Base-by-base conservation (phyloP, 441 rosid genomes). In the Dalechampia spathulata region DNA sequence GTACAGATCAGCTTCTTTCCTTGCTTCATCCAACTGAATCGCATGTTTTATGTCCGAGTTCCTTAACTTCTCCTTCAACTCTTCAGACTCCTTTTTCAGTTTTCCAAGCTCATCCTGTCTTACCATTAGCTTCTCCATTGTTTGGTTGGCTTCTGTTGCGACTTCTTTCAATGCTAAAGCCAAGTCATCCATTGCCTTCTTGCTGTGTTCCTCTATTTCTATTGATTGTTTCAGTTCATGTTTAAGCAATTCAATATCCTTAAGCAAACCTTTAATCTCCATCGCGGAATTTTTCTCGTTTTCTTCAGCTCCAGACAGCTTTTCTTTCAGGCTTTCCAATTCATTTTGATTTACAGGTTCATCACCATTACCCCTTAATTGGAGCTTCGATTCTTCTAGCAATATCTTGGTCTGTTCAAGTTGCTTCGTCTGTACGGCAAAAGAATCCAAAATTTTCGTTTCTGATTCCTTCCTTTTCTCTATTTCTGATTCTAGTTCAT, bases 131-230 rank as follows among this genome's bases (percentile, higher is more conserved):
- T 80, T 83, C 72, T 83, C 77, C 48, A 78, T 92, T 2, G 73
- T 57, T 55, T 76, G 74, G 44, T 60, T 66, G 13, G 72, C 69
- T 44, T 88, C 88, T 1, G 82, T 70, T 11, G 79, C 89, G 0
- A 92, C 98, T 72, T 92, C 98, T 62, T 73, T 78, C 48, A 92
- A 69, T 2, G 83, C 98, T 8, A 80, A 38, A 1, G 87, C 98
- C 42, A 92, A 64, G 71, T 76, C 96, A 57, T 92, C 98, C 91
- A 88, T 72, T 7, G 94, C 98, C 70, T 78, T 84, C 79, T 78
- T 80, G 80, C 79, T 78, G 28, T 82, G 83, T 63, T 72, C 82
- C 60, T 92, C 98, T 0, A 86, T 95, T 40, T 68, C 79, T 0
- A 62, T 71, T 0, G 90, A 78, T n/a, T 56, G 53, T 37, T 75